A percentile compares a stretch with the other conserved stretches of the same genome.
Evolutionary conservation across 2,329 filamentous ascomycete species (phyloP).

Genomic region (Curvularia hawaiiensis): DNA sequence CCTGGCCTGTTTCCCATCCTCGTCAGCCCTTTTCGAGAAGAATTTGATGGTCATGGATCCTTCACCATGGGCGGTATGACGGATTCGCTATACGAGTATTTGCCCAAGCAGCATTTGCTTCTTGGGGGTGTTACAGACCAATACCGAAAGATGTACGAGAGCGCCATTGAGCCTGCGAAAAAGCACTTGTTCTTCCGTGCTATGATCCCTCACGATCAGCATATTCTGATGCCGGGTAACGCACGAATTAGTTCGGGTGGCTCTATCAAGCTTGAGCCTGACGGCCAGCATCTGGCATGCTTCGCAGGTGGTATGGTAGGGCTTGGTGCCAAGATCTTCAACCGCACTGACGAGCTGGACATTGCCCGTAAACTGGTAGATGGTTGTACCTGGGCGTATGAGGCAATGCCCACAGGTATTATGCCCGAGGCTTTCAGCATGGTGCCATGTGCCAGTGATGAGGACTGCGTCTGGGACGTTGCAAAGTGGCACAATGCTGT

Average conservation of each 20-base stretch:
- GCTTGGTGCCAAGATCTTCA: conserved; percentile 59
- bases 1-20: conserved; percentile 46
- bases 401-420: conserved; percentile 55
- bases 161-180: conserved; percentile 69
- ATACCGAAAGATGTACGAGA: conserved; percentile 75
- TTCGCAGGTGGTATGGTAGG: conserved; percentile 63
- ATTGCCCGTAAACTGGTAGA: conserved; percentile 58
- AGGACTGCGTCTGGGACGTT: conserved; percentile 52
- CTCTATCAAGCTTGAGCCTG: conserved; percentile 49
- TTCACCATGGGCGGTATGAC: conserved; percentile 62
- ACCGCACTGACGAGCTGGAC: conserved; percentile 54
- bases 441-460: conserved; percentile 50
- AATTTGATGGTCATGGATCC: conserved; percentile 34
- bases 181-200: conserved; percentile 79
- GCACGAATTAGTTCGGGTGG: conserved; percentile 50
- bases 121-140: conserved; percentile 75
- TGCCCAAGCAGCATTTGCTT: conserved; percentile 71
- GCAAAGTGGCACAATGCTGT: conserved; percentile 51
- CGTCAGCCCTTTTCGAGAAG: conserved; percentile 39
- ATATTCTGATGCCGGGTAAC: conserved; percentile 76
- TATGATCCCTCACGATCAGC: conserved; percentile 68
- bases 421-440: conserved; percentile 59
- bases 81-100: conserved; percentile 63
- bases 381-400: conserved; percentile 62
- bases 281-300: conserved; percentile 59